Conservation (phyloP, 2,329 filamentous ascomycete genomes). For the Huntiella moniliformis region DNA sequence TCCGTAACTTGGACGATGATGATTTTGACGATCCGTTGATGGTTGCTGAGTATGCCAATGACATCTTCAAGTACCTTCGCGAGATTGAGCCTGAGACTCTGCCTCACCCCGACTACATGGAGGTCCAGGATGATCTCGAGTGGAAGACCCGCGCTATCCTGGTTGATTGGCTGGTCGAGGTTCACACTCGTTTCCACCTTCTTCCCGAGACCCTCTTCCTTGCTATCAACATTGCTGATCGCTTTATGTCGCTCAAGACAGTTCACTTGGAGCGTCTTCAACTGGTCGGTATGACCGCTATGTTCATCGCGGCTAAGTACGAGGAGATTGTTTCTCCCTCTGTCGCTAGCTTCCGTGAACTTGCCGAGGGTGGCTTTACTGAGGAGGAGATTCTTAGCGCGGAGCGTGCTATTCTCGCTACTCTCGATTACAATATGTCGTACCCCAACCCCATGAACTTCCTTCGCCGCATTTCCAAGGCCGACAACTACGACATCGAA, state of each 20-base stretch:
- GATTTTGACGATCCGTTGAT: slow-evolving; percentile 88
- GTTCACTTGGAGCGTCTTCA: slow-evolving; percentile 92
- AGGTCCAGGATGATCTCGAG: slow-evolving; percentile 81
- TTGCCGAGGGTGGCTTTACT: slow-evolving; percentile 89
- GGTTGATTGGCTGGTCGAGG: slow-evolving; percentile 95
- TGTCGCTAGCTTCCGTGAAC: slow-evolving; percentile 89
- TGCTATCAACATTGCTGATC: slow-evolving; percentile 94
- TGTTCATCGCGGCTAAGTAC: slow-evolving; percentile 99
- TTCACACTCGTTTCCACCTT: slow-evolving; percentile 90
- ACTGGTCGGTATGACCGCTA: slow-evolving; percentile 90
- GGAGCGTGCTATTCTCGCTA: slow-evolving; percentile 83
- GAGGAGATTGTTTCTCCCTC: slow-evolving; percentile 95
- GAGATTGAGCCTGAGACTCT: slow-evolving; percentile 62
- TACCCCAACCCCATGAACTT: slow-evolving; percentile 99
- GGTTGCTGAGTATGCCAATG: slow-evolving; percentile 91
- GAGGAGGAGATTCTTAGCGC: slow-evolving; percentile 91
- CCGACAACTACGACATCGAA: slow-evolving; percentile 97
- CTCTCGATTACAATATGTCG: slow-evolving; percentile 89
- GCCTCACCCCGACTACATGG: slow-evolving; percentile 89
- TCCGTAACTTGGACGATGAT: slow-evolving; percentile 61
- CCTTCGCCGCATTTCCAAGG: slow-evolving; percentile 93
- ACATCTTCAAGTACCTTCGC: slow-evolving; percentile 91
- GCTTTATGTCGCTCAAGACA: slow-evolving; percentile 87
- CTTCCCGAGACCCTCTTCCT: slow-evolving; percentile 93
- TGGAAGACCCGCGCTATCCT: slow-evolving; percentile 98